Conservation (phyloP, 1,139 yeast species). For the Yamadazyma oceani region DNA sequence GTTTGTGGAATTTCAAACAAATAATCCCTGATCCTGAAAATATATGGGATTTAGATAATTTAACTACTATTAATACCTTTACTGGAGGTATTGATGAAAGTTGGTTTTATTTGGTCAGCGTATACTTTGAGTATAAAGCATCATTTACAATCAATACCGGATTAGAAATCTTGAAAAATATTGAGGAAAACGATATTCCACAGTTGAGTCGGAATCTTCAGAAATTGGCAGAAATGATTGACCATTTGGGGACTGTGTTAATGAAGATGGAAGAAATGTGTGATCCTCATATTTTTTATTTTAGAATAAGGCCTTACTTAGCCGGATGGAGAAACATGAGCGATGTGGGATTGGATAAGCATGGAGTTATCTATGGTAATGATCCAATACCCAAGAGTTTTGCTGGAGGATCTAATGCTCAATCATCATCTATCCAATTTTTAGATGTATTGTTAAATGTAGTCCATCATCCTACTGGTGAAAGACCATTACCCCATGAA, state of each 20-base stretch:
- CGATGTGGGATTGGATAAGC: slow-evolving; percentile 73
- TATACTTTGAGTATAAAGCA: slow-evolving; percentile 81
- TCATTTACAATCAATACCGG: slow-evolving; percentile 67
- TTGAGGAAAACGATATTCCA: slow-evolving; percentile 30
- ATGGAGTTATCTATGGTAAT: slow-evolving; percentile 77
- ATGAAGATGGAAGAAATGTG: slow-evolving; percentile 92
- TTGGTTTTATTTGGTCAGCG: slow-evolving; percentile 91
- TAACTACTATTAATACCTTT: slow-evolving; percentile 79
- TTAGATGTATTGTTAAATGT: slow-evolving; percentile 76
- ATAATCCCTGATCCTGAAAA: slow-evolving; percentile 51
- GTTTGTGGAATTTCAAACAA: slow-evolving; percentile 83
- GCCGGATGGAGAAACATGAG: slow-evolving; percentile 97
- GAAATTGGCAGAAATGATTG: slow-evolving; percentile 71
- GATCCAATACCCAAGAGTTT: slow-evolving; percentile 58
- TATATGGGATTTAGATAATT: slow-evolving; percentile 56
- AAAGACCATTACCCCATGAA: slow-evolving; percentile 42
- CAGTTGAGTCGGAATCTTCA: slow-evolving; percentile 52
- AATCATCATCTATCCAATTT: slow-evolving; percentile 84
- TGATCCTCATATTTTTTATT: slow-evolving; percentile 89
- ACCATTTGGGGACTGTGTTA: slow-evolving; percentile 69
- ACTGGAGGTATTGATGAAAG: slow-evolving; percentile 91
- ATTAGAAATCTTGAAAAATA: slow-evolving; percentile 37
- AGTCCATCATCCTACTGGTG: slow-evolving; percentile 78
- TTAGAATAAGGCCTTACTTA: slow-evolving; percentile 79
- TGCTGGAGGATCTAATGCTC: slow-evolving; percentile 95